phyloP scores from a whole-genome alignment of 805 yeast genomes.

The Teunomyces cretensis region DNA sequence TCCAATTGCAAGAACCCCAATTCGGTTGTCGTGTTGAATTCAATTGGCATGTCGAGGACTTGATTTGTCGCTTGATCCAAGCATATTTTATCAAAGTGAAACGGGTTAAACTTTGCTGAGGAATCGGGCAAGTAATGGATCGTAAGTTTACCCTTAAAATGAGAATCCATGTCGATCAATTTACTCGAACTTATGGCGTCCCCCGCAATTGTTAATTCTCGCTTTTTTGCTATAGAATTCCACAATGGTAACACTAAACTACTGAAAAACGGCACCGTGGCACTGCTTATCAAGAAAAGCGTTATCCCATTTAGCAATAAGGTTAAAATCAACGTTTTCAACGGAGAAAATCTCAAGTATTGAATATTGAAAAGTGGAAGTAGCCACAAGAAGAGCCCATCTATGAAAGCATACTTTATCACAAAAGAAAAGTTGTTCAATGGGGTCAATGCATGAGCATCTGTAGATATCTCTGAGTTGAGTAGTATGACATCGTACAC shows the following conservation, averaged over 20 bases:
- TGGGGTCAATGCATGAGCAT: conserved; percentile 34
- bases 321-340: conserved; percentile 52
- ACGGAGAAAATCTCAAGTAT: conserved; percentile 62
- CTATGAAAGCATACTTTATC: conserved; percentile 70
- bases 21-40: conserved; percentile 75
- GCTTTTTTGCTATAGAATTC: conserved; percentile 40
- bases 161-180: conserved; percentile 50
- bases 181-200: conserved; percentile 38
- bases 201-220: conserved; percentile 55
- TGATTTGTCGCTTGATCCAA: conserved; percentile 36
- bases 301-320: conserved; percentile 48
- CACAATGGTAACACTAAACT: conserved; percentile 39
- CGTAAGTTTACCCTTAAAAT: conserved; percentile 82
- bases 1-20: conserved; percentile 67
- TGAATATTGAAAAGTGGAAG: conserved; percentile 78
- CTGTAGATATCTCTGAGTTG: conserved; percentile 41
- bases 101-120: conserved; percentile 80
- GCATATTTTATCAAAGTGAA: conserved; percentile 60
- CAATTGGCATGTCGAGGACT: conserved; percentile 59
- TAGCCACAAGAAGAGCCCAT: conserved; percentile 66
- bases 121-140: conserved; percentile 90
- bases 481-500: conserved; percentile 65
- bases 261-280: conserved; percentile 48
- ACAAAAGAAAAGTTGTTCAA: conserved; percentile 58
- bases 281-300: conserved; percentile 51